Evolutionary conservation across 305 asterid species (phyloP).

Genomic region (Rubia tinctorum): DNA sequence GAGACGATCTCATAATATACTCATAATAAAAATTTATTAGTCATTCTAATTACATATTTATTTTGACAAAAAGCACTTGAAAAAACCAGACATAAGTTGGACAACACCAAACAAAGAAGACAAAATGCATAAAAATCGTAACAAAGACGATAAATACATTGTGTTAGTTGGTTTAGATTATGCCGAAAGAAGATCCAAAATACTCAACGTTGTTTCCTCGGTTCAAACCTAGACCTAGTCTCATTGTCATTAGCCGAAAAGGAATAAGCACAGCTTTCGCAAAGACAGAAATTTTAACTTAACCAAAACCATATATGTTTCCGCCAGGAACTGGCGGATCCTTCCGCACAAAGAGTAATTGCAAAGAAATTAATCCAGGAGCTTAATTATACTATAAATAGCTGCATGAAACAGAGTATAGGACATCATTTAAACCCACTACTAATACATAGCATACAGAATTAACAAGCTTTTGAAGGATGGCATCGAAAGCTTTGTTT

Average conservation of each 20-base stretch:
- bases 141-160: not conserved
- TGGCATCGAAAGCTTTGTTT: conserved; percentile 26
- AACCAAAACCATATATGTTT: not conserved
- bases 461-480: not conserved
- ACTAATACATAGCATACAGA: too few species aligned
- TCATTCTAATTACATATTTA: too few species aligned
- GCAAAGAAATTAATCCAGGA: not conserved
- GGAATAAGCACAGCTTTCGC: not conserved
- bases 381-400: conserved; percentile 11
- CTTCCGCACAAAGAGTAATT: not conserved
- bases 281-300: not conserved
- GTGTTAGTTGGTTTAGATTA: not conserved
- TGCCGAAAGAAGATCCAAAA: not conserved
- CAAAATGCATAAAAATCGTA: not conserved
- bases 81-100: not conserved
- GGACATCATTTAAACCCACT: not conserved
- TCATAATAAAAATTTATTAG: too few species aligned
- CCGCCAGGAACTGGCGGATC: conserved; percentile 28
- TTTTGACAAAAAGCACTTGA: not conserved
- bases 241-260: not conserved
- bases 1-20: too few species aligned
- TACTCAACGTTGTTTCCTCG: not conserved
- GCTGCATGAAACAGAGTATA: not conserved
- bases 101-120: not conserved
- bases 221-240: not conserved